Percentiles rank a stretch among this genome's conserved stretches.
Evolutionary conservation across 2,329 filamentous ascomycete species (phyloP).

Genomic region (Apiospora arundinis): DNA sequence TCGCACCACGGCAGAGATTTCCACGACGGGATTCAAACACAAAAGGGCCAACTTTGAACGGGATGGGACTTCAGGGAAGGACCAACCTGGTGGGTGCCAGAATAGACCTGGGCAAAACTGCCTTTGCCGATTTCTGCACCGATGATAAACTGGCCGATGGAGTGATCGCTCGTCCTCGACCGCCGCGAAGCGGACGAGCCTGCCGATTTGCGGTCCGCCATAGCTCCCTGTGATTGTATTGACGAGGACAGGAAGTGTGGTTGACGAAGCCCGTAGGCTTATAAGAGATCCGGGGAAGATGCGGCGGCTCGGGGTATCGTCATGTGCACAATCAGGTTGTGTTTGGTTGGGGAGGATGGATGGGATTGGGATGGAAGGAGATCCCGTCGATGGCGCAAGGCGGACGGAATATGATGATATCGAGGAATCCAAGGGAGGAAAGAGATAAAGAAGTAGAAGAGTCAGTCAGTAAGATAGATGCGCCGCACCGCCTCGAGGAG

Average conservation of each 20-base stretch:
- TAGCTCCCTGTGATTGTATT: conserved; percentile 41
- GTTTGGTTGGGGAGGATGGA: conserved; percentile 14
- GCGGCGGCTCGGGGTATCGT: conserved; percentile 37
- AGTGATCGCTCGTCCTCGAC: conserved; percentile 45
- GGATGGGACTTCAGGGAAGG: conserved; percentile 18
- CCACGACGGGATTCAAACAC: not conserved
- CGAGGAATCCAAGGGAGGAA: not conserved
- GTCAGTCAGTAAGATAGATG: conserved; percentile 12
- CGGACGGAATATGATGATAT: conserved; percentile 16
- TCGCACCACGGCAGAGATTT: not conserved
- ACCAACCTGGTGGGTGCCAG: conserved; percentile 81
- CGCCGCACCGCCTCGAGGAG: conserved; percentile 12
- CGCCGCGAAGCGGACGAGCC: conserved; percentile 41
- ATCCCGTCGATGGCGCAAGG: conserved; percentile 8
- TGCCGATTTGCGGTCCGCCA: conserved; percentile 39
- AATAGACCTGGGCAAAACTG: conserved; percentile 96
- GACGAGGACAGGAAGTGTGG: conserved; percentile 40
- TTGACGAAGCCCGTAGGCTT: conserved; percentile 40
- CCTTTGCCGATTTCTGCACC: conserved; percentile 94
- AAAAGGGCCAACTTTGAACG: not conserved
- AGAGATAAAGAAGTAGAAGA: conserved; percentile 7
- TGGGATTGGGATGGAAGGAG: not conserved
- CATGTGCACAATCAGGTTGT: conserved; percentile 28
- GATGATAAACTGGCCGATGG: conserved; percentile 78
- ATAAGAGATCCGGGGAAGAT: conserved; percentile 37